phyloP scores from a whole-genome alignment of 2,329 filamentous ascomycete species.

The Venturia carpophila region DNA sequence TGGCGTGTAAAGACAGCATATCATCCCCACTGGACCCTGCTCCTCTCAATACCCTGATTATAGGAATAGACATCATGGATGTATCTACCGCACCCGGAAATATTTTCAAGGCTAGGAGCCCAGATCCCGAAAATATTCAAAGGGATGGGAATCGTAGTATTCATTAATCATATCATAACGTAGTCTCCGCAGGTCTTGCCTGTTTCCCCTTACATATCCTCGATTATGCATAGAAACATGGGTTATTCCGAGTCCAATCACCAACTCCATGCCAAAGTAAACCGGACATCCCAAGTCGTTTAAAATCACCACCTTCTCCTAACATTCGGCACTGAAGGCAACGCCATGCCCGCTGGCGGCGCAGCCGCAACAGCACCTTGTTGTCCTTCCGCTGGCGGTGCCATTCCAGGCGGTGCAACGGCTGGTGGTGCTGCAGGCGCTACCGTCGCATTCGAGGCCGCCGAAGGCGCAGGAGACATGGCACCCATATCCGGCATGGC shows the following conservation, averaged over 20 bases:
- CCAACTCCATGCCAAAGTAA: neutral
- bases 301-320: neutral
- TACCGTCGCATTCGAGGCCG: neutral
- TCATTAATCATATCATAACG: neutral
- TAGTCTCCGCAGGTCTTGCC: neutral
- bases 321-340: slow-evolving; percentile 7
- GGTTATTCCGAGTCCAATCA: neutral
- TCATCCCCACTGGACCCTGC: no score
- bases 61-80: no score
- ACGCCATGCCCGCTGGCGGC: slow-evolving; percentile 7
- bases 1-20: slow-evolving; percentile 27
- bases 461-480: slow-evolving; percentile 2
- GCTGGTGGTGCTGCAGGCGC: neutral
- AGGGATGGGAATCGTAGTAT: no score
- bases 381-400: neutral
- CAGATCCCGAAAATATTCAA: no score
- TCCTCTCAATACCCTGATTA: no score
- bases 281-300: no score
- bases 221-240: neutral
- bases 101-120: no score
- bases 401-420: neutral
- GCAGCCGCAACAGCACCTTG: slow-evolving; percentile 2
- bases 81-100: slow-evolving; percentile 25
- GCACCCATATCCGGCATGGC: neutral
- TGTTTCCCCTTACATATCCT: neutral